Base-by-base conservation (phyloP, 2,329 filamentous ascomycete species). In the Periconia macrospinosa region DNA sequence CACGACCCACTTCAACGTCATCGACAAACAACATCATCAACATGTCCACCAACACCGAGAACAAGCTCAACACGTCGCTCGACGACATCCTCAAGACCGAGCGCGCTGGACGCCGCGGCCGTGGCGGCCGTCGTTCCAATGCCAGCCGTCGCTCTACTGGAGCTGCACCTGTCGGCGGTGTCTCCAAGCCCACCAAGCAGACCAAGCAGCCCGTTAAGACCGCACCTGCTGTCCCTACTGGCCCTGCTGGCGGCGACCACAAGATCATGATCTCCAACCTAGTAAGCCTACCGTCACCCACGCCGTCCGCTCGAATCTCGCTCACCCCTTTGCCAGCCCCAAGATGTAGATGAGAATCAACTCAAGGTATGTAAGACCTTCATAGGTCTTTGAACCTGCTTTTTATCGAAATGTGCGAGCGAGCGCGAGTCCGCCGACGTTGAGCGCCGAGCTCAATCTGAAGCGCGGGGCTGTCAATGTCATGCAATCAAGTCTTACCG, bases 281-380 rank as follows among this genome's bases (percentile, higher is more conserved):
- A 83, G 92, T 97, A 88, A 78, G 92, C 78, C 66, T 18, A 3
- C 20, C n/a, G 33, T 42, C 15, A 23, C 43, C 11, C 15, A 5
- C 15, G 11, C 33, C 5, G 11, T 40, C 17, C 30, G 37, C 54
- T 50, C 30, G 50, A 56, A 42, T 17, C 13, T 10, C 43, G 58
- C 83, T 89, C 80, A 89, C 76, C 27, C 47, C 17, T 52, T n/a
- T 3, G 15, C 33, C 65, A 97, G 91, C 94, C 94, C 76, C 87
- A 88, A 82, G 94, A 99, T 86, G 92, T 99, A 78, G 91, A 87
- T 80, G 93, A 97, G 85, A 82, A 81, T 81, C 91, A 95, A 87
- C 95, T 99, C 82, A 97, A 99, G 94, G 94, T 99, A 99, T 95
- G 94, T 99, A 92, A 92, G 85, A 68, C 65, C 89, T 82, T 88